Base-by-base conservation (phyloP, 768 basidiomycete species). In the Cyclocybe cylindracea region DNA sequence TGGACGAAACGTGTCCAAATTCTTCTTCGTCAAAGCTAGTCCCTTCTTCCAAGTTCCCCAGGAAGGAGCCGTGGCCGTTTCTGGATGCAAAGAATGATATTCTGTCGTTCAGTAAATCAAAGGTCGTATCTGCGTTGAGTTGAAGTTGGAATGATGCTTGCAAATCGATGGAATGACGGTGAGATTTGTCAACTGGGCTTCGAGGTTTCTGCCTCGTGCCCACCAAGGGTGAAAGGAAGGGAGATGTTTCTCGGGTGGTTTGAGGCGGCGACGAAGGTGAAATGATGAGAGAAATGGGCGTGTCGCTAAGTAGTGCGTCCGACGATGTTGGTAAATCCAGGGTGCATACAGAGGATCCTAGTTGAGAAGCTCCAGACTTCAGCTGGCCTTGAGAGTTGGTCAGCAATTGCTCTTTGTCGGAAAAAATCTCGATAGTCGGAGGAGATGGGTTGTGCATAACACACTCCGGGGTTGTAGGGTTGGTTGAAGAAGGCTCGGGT, bases 21-120 rank as follows among this genome's bases (percentile, higher is more conserved):
- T 62, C 61, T 53, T 61, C 47, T 58, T 69, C 49, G 37, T 76
- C 73, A 48, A 75, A 76, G 54, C 73, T 73, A 34, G 72, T 68
- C 40, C 78, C 77, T 34, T 73, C 73, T 9, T 70, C 72, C 40
- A 67, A 55, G 29, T 61, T 66, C 51, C 66, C 66, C 19, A 72
- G 53, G 44, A 72, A 71, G 4, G 73, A 69, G 39, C 69, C 70
- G 54, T 61, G 57, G 11, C 64, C 70, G 53, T 58, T 61, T 32
- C 61, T 66, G 7, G 67, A 55, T 35, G 57, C 63, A 39, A 79
- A 70, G 54, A 80, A 77, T 0, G 79, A 80, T 44, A 81, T 71
- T 48, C 73, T 76, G 58, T 82, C 80, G 50, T 78, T 80, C 48
- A 83, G 58, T 34, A 83, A 56, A 57, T 83, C 79, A 58, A 81